These are phyloP conservation scores for Trypanosoma grayi DNA, from an alignment of 208 protist genomes.

Conservation along the genomic window DNA sequence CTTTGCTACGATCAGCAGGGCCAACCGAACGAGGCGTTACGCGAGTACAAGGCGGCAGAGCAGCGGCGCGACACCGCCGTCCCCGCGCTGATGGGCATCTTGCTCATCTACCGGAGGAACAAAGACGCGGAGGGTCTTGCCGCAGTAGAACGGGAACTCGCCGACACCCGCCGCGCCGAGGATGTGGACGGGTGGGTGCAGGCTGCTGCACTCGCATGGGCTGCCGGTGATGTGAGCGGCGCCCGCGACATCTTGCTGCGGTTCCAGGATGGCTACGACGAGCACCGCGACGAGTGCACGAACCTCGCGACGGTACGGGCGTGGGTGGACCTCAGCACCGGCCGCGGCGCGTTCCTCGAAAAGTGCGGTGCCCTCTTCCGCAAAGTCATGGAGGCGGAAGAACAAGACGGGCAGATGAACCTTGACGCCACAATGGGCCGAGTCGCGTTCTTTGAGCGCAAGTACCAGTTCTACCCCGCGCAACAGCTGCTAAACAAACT, in stretches of 20 bases:
- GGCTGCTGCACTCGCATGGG: constrained; percentile 72
- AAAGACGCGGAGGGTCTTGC: constrained; percentile 61
- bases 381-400: constrained; percentile 57
- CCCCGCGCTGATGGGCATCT: constrained; percentile 74
- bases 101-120: constrained; percentile 68
- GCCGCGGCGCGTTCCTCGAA: constrained; percentile 75
- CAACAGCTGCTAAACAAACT: constrained; percentile 83
- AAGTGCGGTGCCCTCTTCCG: constrained; percentile 79
- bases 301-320: constrained; percentile 65
- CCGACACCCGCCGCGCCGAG: constrained; percentile 31
- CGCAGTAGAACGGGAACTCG: constrained; percentile 50
- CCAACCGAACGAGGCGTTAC: constrained; percentile 72
- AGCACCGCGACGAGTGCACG: constrained; percentile 82
- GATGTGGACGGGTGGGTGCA: constrained; percentile 35
- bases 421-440: constrained; percentile 82
- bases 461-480: constrained; percentile 73
- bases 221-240: constrained; percentile 48
- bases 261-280: constrained; percentile 24
- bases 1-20: constrained; percentile 77
- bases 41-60: constrained; percentile 80
- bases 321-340: constrained; percentile 87
- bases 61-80: constrained; percentile 53
- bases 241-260: constrained; percentile 58
- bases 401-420: constrained; percentile 34
- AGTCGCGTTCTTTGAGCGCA: constrained; percentile 80